Conservation (phyloP, 2,329 filamentous ascomycete genomes). For the Ophiocordyceps australis region DNA sequence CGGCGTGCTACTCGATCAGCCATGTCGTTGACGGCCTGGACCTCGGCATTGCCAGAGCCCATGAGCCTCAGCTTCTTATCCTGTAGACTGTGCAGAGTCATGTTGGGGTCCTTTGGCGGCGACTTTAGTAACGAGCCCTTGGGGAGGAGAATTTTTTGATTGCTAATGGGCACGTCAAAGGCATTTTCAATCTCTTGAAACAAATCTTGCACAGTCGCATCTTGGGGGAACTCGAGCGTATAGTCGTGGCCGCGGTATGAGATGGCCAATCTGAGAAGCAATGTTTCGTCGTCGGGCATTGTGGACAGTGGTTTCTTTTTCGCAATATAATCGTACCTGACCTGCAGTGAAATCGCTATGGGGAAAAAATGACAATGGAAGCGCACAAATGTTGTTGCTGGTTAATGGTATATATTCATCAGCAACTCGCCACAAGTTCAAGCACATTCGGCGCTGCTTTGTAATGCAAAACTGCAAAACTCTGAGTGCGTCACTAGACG, state of each 20-base stretch:
- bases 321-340: not conserved
- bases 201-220: constrained; percentile 37
- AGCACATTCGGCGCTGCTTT: no score
- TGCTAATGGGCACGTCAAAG: constrained; percentile 38
- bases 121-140: constrained; percentile 46
- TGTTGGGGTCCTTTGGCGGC: constrained; percentile 40
- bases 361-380: no score
- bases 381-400: no score
- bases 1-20: constrained; percentile 27
- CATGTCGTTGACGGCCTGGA: constrained; percentile 34
- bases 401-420: no score
- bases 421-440: no score
- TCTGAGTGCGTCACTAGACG: no score
- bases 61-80: constrained; percentile 47
- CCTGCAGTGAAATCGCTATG: not conserved
- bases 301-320: not conserved
- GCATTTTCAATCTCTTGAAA: constrained; percentile 34
- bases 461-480: no score
- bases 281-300: constrained; percentile 1
- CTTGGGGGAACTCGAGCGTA: constrained; percentile 21
- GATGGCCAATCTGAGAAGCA: constrained; percentile 23
- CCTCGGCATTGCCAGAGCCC: constrained; percentile 41
- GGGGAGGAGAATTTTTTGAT: constrained; percentile 52
- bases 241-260: constrained; percentile 26
- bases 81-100: constrained; percentile 27